Evolutionary conservation across 345 rosid species (phyloP), one percentile per base, ranked within the genome.

Genomic region (Firmiana major): DNA sequence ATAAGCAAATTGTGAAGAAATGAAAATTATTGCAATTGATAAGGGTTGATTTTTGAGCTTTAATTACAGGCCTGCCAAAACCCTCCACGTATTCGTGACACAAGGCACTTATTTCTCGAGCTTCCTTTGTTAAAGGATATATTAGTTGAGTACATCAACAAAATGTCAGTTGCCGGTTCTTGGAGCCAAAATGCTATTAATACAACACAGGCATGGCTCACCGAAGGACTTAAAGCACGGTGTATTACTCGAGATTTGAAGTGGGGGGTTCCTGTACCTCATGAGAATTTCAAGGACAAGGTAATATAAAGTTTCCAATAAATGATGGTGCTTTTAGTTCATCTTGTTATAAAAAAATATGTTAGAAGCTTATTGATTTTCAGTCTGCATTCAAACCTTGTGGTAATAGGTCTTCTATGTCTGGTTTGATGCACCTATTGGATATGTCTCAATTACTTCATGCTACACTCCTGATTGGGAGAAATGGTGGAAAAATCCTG

Each of bases 391-490:
- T 74, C 66, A 46, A 71, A 46, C 66, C 58, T 69, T 66, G 38
- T 80, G 81, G 75, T 82, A 71, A 71, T 60, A 95, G 98, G 99
- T 97, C 73, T 97, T 94, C 87, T 97, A 97, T 45, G 98, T 97
- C 31, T 97, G 99, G 98, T 97, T 94, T 84, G 99, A 97, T 86
- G 99, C 99, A n/a, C 98, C 98, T 63, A 92, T 97, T 83, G 98
- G 98, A 49, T 97, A 97, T 75, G 90, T 91, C 75, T 96, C 99
- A 34, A 92, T 96, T 85, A 93, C 99, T 17, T 53, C 92, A 57
- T 91, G 95, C 88, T 97, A 94, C 83, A 91, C 97, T n/a, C 77
- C 88, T 58, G 93, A 97, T 46, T 97, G 99, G 99, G 98, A 97
- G 86, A 86, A 90, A 82, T 97, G 99, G 99, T 97, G 99, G 99